Base-by-base conservation (phyloP, 805 yeast genomes). In the Metschnikowia shivogae region DNA sequence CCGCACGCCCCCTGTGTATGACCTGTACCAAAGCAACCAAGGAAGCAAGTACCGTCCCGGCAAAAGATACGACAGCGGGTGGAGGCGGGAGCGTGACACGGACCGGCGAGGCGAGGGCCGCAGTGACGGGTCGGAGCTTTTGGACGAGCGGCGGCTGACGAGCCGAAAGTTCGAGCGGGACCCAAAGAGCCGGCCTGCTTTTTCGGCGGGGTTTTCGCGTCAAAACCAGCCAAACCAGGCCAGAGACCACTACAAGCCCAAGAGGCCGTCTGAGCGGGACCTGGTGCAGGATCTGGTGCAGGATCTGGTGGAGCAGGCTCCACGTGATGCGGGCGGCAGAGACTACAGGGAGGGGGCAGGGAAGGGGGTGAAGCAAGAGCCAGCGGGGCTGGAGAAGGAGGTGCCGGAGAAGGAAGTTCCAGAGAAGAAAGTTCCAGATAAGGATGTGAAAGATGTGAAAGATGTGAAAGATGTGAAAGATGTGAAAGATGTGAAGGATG, bases 41-140 rank as follows among this genome's bases (percentile, higher is more conserved):
- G 54, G 56, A n/a, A 45, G 48, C 46, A 52, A 50, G 37, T 50
- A 47, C 33, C 32, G 54, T 27, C 50, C 54, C 8, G 26, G 36
- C 4, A 27, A 34, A 30, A 36, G 8, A 29, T 31, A 13, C 17
- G 42, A 42, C 4, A 11, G 14, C 3, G 9, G 41, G 14, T 36
- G 33, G 33, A 10, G 26, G 10, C 10, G 34, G 12, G 43, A 45
- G 27, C 39, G 30, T n/a, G 47, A 47, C 4, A 39, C 39, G 13
- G 36, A 19, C 2, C 42, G 33, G 6, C 12, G 41, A 27, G 32
- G 19, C 3, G 43, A 42, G 3, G 29, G 12, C 31, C 24, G 40
- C 4, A 11, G 24, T 1, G 47, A 31, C 14, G 38, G 31, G n/a
- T 26, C 35, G 8, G 41, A 35, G 8, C 34, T 31, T 5, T 8